Base-by-base conservation (phyloP, 177 flowering plant species). In the Telopea speciosissima region DNA sequence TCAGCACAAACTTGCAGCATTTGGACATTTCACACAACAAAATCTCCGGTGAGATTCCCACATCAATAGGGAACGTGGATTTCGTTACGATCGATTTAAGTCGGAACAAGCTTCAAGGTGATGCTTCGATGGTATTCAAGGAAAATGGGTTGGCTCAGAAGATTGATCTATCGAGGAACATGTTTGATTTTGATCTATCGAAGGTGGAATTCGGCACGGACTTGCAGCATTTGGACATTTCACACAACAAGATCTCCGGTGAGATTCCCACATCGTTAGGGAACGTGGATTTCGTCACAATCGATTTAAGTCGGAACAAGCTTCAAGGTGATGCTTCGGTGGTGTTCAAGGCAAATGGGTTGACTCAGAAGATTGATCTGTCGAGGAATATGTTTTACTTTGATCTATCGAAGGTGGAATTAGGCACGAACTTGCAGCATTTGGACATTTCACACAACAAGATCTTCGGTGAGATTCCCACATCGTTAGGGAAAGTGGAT, bases 1-100 rank as follows among this genome's bases (percentile, higher is more conserved):
- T 79, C 22, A 65, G 69, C 8, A 28, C 13, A 19, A 66, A 26
- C 8, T 65, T 79, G 68, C 24, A 7, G 10, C 0, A 24, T 0
- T 60, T 82, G 68, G 76, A 77, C 62, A 66, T 81, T 45, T 71
- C 70, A 13, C 81, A 78, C n/a, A 79, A 81, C 65, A 68, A 22
- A 73, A 75, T 81, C 4, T 64, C 3, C 17, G 84, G 84, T n/a
- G 24, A 72, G 74, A 26, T 81, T 24, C 80, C 81, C n/a, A n/a
- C n/a, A n/a, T n/a, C n/a, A n/a, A n/a, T n/a, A n/a, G 69, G 45
- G 0, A n/a, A 58, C 19, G 16, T 61, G 36, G 63, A 70, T 21
- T 56, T 70, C 52, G 22, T 13, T 19, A 23, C 26, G 1, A 21
- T 75, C 11, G 67, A 71, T 28, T 19, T 75, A 25, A 5, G 33